phyloP scores from a whole-genome alignment of 164 flowering plant genomes.

The Brasenia schreberi region DNA sequence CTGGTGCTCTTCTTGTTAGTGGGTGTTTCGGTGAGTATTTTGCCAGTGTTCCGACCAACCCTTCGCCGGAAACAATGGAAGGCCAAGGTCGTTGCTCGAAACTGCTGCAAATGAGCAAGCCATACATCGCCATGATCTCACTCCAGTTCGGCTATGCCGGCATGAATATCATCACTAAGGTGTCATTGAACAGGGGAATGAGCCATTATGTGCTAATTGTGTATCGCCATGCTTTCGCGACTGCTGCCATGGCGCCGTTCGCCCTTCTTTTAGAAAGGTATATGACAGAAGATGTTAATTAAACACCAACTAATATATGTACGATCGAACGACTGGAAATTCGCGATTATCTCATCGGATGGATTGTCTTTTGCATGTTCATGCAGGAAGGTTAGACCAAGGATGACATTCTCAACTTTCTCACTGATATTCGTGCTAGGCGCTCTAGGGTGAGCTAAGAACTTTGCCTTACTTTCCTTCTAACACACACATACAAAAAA shows the following conservation, averaged over 20 bases:
- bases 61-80: conserved; percentile 1
- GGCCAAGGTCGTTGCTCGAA: conserved; percentile 9
- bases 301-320: not conserved
- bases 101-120: conserved; percentile 8
- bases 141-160: conserved; percentile 25
- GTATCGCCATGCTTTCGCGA: conserved; percentile 22
- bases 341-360: not conserved
- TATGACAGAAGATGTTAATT: not conserved
- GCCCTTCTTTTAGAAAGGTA: conserved; percentile 22
- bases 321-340: not conserved
- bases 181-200: conserved; percentile 18
- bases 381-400: conserved; percentile 66
- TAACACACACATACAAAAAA: no score
- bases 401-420: conserved; percentile 55
- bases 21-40: not conserved
- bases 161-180: conserved; percentile 17
- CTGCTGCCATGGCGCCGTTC: conserved; percentile 16
- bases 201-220: conserved; percentile 23
- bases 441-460: conserved; percentile 52
- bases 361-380: not conserved
- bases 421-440: conserved; percentile 54
- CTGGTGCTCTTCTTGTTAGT: not conserved
- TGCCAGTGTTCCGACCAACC: not conserved
- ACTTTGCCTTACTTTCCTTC: not conserved
- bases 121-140: conserved; percentile 14